These are phyloP conservation scores for Aspergillus cavernicola DNA, from an alignment of 495 filamentous ascomycete genomes.

Conservation along the genomic window DNA sequence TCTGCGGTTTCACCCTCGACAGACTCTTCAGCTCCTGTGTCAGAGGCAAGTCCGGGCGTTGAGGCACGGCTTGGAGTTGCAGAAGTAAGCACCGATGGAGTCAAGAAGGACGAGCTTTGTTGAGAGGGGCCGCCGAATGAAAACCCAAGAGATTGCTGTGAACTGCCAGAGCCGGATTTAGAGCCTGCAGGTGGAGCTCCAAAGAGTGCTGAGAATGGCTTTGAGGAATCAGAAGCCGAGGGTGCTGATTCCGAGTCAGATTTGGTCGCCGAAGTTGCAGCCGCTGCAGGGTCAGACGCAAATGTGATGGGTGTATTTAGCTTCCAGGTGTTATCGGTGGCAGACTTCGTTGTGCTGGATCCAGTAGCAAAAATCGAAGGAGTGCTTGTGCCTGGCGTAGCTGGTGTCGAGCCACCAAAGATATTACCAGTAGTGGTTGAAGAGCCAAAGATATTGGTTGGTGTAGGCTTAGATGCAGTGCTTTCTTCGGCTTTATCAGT, in stretches of 20 bases:
- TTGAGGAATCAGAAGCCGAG: conserved; percentile 27
- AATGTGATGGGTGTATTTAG: conserved; percentile 21
- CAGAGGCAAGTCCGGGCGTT: conserved; percentile 51
- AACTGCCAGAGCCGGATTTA: conserved; percentile 23
- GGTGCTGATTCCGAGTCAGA: conserved; percentile 27
- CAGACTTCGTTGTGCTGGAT: conserved; percentile 15
- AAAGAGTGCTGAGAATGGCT: conserved; percentile 43
- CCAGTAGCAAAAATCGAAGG: conserved; percentile 21
- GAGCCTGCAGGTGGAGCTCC: conserved; percentile 30
- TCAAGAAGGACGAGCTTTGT: conserved; percentile 25
- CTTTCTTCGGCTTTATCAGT: conserved; percentile 16
- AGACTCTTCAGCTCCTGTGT: conserved; percentile 58
- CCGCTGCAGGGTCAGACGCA: conserved; percentile 31
- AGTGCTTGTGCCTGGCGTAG: conserved; percentile 16
- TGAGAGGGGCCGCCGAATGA: conserved; percentile 36
- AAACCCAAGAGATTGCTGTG: conserved; percentile 32
- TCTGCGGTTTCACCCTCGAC: conserved; percentile 51
- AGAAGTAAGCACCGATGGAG: conserved; percentile 33
- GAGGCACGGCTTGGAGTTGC: conserved; percentile 28
- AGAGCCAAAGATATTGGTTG: conserved; percentile 28
- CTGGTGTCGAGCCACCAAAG: conserved; percentile 9
- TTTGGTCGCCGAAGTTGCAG: conserved; percentile 17
- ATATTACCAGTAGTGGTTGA: conserved; percentile 12
- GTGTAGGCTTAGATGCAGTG: conserved; percentile 13
- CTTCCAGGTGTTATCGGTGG: conserved; percentile 53